Evolutionary conservation across 345 rosid genomes (phyloP), one percentile per base, ranked within the genome.

Genomic region (Iberis pinnata): DNA sequence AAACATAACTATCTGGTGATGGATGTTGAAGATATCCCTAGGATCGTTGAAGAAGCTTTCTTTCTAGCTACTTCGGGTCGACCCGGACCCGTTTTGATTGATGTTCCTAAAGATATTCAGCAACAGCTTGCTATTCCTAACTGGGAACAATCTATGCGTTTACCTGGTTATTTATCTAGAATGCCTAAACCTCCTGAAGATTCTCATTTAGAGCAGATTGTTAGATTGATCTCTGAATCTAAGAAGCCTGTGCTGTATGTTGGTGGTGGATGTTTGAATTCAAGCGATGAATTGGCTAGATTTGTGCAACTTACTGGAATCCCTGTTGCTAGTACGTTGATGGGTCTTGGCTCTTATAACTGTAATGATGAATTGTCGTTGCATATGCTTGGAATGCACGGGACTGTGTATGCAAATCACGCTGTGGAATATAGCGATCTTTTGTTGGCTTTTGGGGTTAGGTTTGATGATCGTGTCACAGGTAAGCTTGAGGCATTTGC

Each of bases 311-410:
- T 92, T 15, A 85, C 98, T 0, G 89, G 97, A 10, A 83, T 88
- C 40, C 99, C 95, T 0, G 99, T 92, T 11, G 90, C 97, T 1
- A 88, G 95, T 78, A 92, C 99, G 44, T 76, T 92, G 76, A 92
- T 92, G 99, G 99, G 99, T 29, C 80, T 88, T 14, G 99, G 99
- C 0, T 53, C 90, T 1, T 88, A 65, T 51, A 90, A 95, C 0
- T 58, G 73, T 51, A 40, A 75, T 0, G 80, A 78, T 72, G 83
- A 81, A 2, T 48, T 92, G 62, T 88, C 99, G 0, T 56, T 92
- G 50, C 83, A 75, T 36, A 88, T 92, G 99, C 86, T 92, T 48
- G 99, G 99, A 14, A 92, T 92, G 99, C 99, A 88, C 35, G 98
- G 98, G 16, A 85, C 97, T 3, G 95, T 92, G 37, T 85, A 70